These are phyloP conservation scores for Cutaneotrichosporon arboriforme DNA, from an alignment of 1,284 basidiomycete species.

Conservation along the genomic window DNA sequence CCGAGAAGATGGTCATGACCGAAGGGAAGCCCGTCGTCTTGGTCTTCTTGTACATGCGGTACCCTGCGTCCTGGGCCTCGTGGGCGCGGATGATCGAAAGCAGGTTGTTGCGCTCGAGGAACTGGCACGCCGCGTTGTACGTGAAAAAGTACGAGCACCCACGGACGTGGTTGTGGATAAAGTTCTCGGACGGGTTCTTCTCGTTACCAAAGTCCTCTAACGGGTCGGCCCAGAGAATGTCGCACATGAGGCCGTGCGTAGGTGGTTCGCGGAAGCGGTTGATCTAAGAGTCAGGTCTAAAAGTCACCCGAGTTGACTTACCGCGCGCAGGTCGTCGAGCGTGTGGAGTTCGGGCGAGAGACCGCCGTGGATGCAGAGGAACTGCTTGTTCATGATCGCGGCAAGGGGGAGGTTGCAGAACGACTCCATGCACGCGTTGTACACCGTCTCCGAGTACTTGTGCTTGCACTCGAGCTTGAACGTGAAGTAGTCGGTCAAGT, in stretches of 20 bases:
- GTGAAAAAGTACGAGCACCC: constrained; percentile 97
- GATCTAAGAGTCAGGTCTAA: constrained; percentile 53
- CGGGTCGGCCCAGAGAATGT: constrained; percentile 91
- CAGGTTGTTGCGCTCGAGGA: constrained; percentile 87
- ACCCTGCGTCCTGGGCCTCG: constrained; percentile 92
- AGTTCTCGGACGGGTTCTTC: constrained; percentile 70
- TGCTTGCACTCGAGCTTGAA: constrained; percentile 96
- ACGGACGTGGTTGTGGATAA: constrained; percentile 86
- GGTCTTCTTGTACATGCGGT: constrained; percentile 96
- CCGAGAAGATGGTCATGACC: constrained; percentile 95
- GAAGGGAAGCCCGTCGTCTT: constrained; percentile 84
- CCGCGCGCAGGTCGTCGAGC: constrained; percentile 77
- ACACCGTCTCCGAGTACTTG: constrained; percentile 85
- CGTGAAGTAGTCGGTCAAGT: constrained; percentile 94
- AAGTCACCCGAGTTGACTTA: constrained; percentile 48
- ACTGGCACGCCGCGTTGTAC: constrained; percentile 88
- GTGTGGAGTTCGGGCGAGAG: constrained; percentile 85
- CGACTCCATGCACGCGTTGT: constrained; percentile 86
- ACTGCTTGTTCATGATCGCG: constrained; percentile 96
- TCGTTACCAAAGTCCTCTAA: constrained; percentile 90
- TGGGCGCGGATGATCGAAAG: constrained; percentile 93
- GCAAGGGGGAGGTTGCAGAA: constrained; percentile 89
- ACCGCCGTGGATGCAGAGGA: constrained; percentile 91
- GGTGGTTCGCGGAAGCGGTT: constrained; percentile 94
- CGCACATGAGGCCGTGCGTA: constrained; percentile 90